Evolutionary conservation across 1,284 basidiomycete species (phyloP).

Genomic region (Malassezia restricta): DNA sequence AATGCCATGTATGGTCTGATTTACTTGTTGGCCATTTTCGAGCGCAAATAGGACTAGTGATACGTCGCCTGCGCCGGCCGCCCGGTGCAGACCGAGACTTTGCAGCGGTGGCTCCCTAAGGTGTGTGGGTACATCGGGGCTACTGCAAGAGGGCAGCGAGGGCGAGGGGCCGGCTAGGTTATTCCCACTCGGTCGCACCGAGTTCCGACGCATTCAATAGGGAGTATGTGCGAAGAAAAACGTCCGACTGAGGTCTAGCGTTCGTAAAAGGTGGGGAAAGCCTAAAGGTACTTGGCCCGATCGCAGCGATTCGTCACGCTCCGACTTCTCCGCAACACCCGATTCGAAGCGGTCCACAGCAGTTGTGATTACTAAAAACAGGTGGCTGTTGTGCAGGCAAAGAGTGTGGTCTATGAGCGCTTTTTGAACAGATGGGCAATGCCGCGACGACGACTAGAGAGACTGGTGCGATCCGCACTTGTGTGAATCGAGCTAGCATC

Average conservation of each 20-base stretch:
- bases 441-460: conserved; percentile 22
- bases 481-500: conserved; percentile 7
- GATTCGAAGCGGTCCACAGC: no score
- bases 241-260: no score
- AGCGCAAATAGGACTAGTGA: conserved; percentile 38
- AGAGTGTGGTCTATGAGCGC: neutral
- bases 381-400: no score
- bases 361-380: no score
- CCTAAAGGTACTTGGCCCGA: neutral
- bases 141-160: no score
- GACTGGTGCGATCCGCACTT: conserved; percentile 6
- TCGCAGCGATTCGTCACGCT: no score
- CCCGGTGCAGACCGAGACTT: conserved; percentile 36
- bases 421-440: conserved; percentile 34
- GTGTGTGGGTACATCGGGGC: no score
- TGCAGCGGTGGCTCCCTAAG: neutral
- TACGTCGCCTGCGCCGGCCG: conserved; percentile 35
- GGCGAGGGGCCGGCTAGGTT: neutral
- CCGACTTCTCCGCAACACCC: no score
- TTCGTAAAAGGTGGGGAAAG: neutral
- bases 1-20: conserved; percentile 34
- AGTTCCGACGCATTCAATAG: neutral
- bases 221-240: neutral
- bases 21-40: conserved; percentile 36
- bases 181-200: neutral